A percentile compares a stretch with the other conserved stretches of the same genome.
Conservation (phyloP, 2,329 filamentous ascomycete genomes). For the Monosporascus sp. region DNA sequence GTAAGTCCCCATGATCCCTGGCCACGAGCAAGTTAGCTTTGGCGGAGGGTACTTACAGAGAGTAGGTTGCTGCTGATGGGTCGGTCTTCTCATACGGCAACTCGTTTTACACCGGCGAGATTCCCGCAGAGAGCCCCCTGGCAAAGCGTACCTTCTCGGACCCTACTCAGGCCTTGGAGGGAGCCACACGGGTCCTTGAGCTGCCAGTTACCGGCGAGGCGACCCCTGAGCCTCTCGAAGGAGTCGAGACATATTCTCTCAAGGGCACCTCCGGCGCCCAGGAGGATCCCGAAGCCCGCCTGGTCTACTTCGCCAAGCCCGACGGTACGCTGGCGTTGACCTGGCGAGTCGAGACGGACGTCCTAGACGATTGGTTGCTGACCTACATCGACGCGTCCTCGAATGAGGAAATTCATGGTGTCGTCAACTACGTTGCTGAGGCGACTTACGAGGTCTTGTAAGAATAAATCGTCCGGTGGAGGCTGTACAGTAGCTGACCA, state of each 20-base stretch:
- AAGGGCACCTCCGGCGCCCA: constrained; percentile 43
- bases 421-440: constrained; percentile 53
- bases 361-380: constrained; percentile 52
- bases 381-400: constrained; percentile 50
- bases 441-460: constrained; percentile 51
- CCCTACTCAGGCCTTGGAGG: constrained; percentile 37
- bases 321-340: constrained; percentile 43
- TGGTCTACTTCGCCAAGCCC: constrained; percentile 48
- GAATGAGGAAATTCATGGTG: constrained; percentile 43
- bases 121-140: constrained; percentile 35
- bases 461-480: constrained; percentile 10
- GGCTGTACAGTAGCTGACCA: constrained; percentile 5
- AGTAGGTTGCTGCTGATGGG: constrained; percentile 45
- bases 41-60: constrained; percentile 5
- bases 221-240: constrained; percentile 32
- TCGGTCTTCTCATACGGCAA: constrained; percentile 54
- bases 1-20: constrained; percentile 32
- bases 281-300: constrained; percentile 48
- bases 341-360: constrained; percentile 56
- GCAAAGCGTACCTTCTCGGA: constrained; percentile 37
- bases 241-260: constrained; percentile 37
- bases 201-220: constrained; percentile 37
- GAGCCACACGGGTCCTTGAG: constrained; percentile 32
- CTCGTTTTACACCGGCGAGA: constrained; percentile 36
- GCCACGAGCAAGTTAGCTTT: not conserved